A percentile compares a stretch with the other conserved stretches of the same genome.
These are phyloP conservation scores for Scleroderma bovista DNA, from an alignment of 768 basidiomycete species.

Conservation along the genomic window DNA sequence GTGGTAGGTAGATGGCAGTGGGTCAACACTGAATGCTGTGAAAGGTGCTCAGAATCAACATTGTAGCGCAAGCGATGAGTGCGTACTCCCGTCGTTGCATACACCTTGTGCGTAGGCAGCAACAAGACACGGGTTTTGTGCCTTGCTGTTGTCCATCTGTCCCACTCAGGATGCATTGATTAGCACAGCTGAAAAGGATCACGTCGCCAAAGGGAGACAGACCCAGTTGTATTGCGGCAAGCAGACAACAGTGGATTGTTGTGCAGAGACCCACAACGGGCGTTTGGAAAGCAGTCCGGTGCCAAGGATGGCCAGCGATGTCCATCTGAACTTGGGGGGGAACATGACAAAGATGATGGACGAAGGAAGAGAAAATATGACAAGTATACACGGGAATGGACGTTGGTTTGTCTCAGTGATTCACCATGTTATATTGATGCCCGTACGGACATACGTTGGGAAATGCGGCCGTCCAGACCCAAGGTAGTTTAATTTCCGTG, in stretches of 20 bases:
- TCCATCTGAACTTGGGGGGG: constrained; percentile 4
- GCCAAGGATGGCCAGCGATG: constrained; percentile 11
- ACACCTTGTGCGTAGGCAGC: constrained; percentile 38
- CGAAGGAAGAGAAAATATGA: neutral
- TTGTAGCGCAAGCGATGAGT: neutral
- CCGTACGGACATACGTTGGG: too few relatives aligned
- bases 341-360: constrained; percentile 9
- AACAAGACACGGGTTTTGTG: constrained; percentile 43
- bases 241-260: constrained; percentile 19
- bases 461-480: too few relatives aligned
- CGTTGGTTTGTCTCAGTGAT: too few relatives aligned
- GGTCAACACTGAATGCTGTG: constrained; percentile 33
- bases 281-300: constrained; percentile 11
- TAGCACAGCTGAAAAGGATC: neutral
- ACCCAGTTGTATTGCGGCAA: constrained; percentile 22
- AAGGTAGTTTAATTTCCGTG: too few relatives aligned
- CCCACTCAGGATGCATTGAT: neutral
- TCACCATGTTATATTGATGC: too few relatives aligned
- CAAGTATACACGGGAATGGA: neutral
- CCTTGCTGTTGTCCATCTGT: constrained; percentile 38
- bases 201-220: neutral
- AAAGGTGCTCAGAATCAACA: constrained; percentile 6
- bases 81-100: constrained; percentile 39
- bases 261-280: constrained; percentile 15
- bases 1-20: constrained; percentile 28